Evolutionary conservation across 108 stramenopile species (phyloP).

Genomic region (Discostella pseudostelligera): DNA sequence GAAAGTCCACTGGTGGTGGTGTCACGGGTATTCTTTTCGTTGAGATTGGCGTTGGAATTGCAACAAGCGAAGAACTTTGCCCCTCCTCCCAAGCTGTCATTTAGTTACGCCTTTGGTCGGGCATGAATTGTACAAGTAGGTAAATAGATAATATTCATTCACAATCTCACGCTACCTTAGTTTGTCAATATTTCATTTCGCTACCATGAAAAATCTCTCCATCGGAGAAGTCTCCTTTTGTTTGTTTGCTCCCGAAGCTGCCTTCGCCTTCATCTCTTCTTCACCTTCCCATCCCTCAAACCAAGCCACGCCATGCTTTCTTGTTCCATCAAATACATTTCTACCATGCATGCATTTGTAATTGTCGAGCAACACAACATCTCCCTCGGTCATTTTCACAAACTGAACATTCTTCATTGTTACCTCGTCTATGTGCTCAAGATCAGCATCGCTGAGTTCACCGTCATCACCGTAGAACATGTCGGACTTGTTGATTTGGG

Average conservation of each 20-base stretch:
- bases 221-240: too few relatives aligned
- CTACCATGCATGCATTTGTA: conserved; percentile 93
- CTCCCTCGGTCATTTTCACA: conserved; percentile 87
- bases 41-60: conserved; percentile 44
- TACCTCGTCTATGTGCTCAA: conserved; percentile 82
- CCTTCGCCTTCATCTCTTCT: conserved; percentile 67
- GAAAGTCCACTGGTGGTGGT: conserved; percentile 51
- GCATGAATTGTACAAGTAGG: background rate
- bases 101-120: conserved; percentile 43
- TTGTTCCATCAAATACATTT: conserved; percentile 89
- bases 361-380: conserved; percentile 89
- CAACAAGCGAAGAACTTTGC: conserved; percentile 60
- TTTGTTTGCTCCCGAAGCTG: background rate
- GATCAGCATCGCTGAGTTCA: conserved; percentile 62
- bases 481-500: conserved; percentile 91
- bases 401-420: conserved; percentile 82
- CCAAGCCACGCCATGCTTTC: conserved; percentile 92
- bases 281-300: conserved; percentile 92
- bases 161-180: too few relatives aligned
- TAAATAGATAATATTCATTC: too few relatives aligned
- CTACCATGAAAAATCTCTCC: too few relatives aligned
- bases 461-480: conserved; percentile 92
- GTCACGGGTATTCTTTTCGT: conserved; percentile 52
- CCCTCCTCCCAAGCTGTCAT: conserved; percentile 69
- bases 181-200: too few relatives aligned